phyloP scores from a whole-genome alignment of 192 early-diverging fungal genomes.

The Coemansia umbellata region DNA sequence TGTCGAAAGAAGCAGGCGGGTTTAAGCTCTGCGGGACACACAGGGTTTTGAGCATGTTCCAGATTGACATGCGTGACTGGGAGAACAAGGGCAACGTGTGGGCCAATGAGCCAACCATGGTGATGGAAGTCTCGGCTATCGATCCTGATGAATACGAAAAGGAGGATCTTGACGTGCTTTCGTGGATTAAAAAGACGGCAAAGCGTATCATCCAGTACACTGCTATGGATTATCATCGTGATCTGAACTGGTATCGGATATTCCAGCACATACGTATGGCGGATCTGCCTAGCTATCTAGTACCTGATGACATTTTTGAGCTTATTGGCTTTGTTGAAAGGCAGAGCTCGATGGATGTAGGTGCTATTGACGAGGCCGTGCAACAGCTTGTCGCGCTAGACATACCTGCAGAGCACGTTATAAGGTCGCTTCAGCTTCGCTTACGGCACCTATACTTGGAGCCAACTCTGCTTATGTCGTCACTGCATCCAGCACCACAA shows the following conservation, averaged over 20 bases:
- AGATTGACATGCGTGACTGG: conserved; percentile 52
- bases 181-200: conserved; percentile 39
- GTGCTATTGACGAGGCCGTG: conserved; percentile 20
- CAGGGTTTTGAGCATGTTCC: conserved; percentile 24
- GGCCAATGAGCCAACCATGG: conserved; percentile 42
- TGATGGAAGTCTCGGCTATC: conserved; percentile 42
- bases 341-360: conserved; percentile 33
- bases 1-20: conserved; percentile 5
- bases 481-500: conserved; percentile 10
- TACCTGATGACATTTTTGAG: conserved; percentile 24
- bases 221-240: conserved; percentile 44
- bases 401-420: conserved; percentile 25
- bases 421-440: conserved; percentile 40
- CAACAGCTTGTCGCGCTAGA: conserved; percentile 32
- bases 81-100: conserved; percentile 50
- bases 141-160: conserved; percentile 49
- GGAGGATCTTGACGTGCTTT: conserved; percentile 43
- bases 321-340: conserved; percentile 41
- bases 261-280: conserved; percentile 45
- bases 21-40: conserved; percentile 30
- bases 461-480: conserved; percentile 35
- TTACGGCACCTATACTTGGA: conserved; percentile 42
- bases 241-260: conserved; percentile 49
- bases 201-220: conserved; percentile 26
- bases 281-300: conserved; percentile 21